A percentile compares a stretch with the other conserved stretches of the same genome.
phyloP scores from a whole-genome alignment of 257 asterid genomes.

The Vinca minor region DNA sequence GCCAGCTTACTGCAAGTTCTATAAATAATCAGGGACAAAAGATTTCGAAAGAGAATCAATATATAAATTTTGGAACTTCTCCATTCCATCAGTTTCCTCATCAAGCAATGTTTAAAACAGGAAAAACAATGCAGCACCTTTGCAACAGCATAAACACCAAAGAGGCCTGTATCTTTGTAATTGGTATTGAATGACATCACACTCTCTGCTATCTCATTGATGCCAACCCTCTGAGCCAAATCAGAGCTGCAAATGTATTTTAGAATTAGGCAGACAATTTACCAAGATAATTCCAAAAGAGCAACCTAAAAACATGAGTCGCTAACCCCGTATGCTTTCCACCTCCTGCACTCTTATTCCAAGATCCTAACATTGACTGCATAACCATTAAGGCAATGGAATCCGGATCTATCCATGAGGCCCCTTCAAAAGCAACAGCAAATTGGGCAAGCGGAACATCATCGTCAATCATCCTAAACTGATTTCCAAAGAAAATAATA shows the following conservation, averaged over 20 bases:
- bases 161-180: constrained; percentile 84
- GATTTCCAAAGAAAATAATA: constrained; percentile 17
- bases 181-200: constrained; percentile 85
- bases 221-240: constrained; percentile 64
- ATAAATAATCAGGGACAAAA: background rate
- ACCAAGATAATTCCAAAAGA: background rate
- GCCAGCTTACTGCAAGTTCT: background rate
- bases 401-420: constrained; percentile 90
- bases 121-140: constrained; percentile 33
- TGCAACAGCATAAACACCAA: constrained; percentile 85
- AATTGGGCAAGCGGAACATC: constrained; percentile 73
- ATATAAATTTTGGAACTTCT: background rate
- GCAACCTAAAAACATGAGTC: constrained; percentile 5
- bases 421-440: constrained; percentile 88
- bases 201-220: constrained; percentile 74
- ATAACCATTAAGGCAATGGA: constrained; percentile 79
- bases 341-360: constrained; percentile 65
- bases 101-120: background rate
- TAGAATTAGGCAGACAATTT: constrained; percentile 15
- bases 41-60: background rate
- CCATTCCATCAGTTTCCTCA: background rate
- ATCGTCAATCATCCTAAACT: constrained; percentile 76
- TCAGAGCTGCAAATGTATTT: constrained; percentile 42
- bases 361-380: constrained; percentile 77
- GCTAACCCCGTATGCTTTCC: constrained; percentile 88